These are phyloP conservation scores for Hordeum pubiflorum DNA, from an alignment of 202 grass and related monocot genomes.

Conservation along the genomic window DNA sequence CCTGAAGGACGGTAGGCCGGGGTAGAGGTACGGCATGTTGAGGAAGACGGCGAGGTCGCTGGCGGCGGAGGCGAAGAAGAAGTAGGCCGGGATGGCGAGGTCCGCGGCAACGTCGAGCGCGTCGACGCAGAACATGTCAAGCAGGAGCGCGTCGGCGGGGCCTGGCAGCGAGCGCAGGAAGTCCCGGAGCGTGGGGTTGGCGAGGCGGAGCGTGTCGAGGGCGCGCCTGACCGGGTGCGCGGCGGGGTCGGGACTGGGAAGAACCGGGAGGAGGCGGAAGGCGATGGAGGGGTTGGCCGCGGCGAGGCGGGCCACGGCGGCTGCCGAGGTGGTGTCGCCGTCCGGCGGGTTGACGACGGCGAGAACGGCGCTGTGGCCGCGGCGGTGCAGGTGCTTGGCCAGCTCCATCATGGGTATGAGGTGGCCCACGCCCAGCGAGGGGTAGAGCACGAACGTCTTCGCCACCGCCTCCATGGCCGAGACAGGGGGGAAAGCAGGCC, in stretches of 20 bases:
- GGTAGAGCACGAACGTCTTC: constrained; percentile 47
- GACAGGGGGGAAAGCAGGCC: not conserved
- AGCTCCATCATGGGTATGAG: constrained; percentile 53
- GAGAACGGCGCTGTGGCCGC: constrained; percentile 21
- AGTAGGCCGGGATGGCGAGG: constrained; percentile 42
- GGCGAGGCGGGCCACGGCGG: constrained; percentile 23
- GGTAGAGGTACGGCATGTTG: constrained; percentile 34
- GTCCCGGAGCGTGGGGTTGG: constrained; percentile 32
- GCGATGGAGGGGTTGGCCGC: constrained; percentile 39
- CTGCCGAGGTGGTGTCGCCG: constrained; percentile 18
- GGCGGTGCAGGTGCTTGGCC: constrained; percentile 31
- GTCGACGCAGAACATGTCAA: constrained; percentile 63
- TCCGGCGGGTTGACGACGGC: constrained; percentile 36
- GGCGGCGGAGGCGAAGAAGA: constrained; percentile 44
- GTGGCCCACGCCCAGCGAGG: constrained; percentile 50
- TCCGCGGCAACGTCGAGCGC: constrained; percentile 54
- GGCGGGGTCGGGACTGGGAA: not conserved
- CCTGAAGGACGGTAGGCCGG: constrained; percentile 20
- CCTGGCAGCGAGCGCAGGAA: constrained; percentile 14
- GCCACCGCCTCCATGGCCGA: not conserved
- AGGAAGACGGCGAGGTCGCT: constrained; percentile 40
- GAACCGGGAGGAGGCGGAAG: constrained; percentile 40
- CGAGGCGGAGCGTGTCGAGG: constrained; percentile 20
- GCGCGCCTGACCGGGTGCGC: constrained; percentile 27
- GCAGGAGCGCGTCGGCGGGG: constrained; percentile 28